phyloP scores from a whole-genome alignment of 2,329 filamentous ascomycete genomes.

The Colletotrichum graminicola region DNA sequence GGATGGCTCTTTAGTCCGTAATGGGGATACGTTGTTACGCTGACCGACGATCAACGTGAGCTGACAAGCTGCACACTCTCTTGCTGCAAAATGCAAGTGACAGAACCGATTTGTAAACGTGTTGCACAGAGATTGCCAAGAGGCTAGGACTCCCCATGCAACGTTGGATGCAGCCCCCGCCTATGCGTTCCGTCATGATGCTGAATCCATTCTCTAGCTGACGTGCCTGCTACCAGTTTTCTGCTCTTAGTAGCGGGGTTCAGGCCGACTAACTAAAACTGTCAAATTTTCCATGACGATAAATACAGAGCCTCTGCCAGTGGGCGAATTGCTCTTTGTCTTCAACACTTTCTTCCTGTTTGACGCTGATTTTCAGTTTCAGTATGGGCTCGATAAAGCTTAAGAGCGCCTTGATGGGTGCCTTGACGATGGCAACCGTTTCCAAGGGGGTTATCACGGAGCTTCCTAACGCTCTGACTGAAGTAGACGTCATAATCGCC shows the following conservation, averaged over 20 bases:
- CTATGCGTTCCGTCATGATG: neutral
- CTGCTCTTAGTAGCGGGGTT: neutral
- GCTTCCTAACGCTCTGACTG: conserved; percentile 49
- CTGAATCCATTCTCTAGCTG: neutral
- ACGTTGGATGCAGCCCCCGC: conserved; percentile 13
- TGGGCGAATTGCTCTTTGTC: no score
- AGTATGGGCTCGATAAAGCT: neutral
- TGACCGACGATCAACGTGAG: conserved; percentile 5
- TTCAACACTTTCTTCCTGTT: neutral
- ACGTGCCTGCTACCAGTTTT: neutral
- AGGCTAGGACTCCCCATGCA: neutral
- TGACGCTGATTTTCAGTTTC: neutral
- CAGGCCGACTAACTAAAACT: no score
- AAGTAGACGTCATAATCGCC: conserved; percentile 65
- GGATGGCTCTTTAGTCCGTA: neutral
- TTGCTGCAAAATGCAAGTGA: neutral
- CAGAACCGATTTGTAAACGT: neutral
- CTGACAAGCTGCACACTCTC: neutral
- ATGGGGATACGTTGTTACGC: neutral
- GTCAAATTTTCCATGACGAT: neutral
- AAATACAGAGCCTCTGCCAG: neutral
- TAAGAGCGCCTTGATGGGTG: neutral
- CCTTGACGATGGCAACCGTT: neutral
- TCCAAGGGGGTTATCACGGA: conserved; percentile 44
- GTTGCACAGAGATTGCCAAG: neutral